Evolutionary conservation across 257 asterid species (phyloP).

Genomic region (Salvia hispanica): DNA sequence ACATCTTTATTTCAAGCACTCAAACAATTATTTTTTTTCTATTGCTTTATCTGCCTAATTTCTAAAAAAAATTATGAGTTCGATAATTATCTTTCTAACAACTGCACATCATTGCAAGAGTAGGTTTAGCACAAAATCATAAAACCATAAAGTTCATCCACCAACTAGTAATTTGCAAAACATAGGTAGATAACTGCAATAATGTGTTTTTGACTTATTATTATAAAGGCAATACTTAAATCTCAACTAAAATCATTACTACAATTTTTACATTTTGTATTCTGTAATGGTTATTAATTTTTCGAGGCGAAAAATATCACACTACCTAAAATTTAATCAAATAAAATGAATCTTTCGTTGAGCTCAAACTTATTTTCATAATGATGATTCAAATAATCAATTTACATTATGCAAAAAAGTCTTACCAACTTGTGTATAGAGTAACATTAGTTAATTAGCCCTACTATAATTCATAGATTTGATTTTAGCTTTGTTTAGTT

Average conservation of each 20-base stretch:
- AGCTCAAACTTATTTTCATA: too few relatives aligned
- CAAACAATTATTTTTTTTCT: neutral
- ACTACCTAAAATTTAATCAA: too few relatives aligned
- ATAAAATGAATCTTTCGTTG: too few relatives aligned
- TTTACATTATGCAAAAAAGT: too few relatives aligned
- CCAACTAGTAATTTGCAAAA: neutral
- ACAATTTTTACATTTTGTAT: neutral
- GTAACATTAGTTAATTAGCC: too few relatives aligned
- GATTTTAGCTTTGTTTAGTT: too few relatives aligned
- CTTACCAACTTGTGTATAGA: too few relatives aligned
- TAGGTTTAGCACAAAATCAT: neutral
- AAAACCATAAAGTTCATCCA: conserved; percentile 9
- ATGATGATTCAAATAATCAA: too few relatives aligned
- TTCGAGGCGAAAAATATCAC: too few relatives aligned
- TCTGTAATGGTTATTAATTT: too few relatives aligned
- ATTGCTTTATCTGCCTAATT: neutral
- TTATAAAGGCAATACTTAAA: conserved; percentile 4
- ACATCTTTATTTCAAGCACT: neutral
- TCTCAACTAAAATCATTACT: conserved; percentile 29
- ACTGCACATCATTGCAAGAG: neutral
- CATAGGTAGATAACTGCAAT: neutral
- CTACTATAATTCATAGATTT: too few relatives aligned
- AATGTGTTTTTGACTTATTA: conserved; percentile 25
- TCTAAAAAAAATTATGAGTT: neutral
- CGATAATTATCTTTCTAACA: neutral